A percentile compares a stretch with the other conserved stretches of the same genome.
phyloP scores from a whole-genome alignment of 441 rosid species.

The Gossypium gossypioides region DNA sequence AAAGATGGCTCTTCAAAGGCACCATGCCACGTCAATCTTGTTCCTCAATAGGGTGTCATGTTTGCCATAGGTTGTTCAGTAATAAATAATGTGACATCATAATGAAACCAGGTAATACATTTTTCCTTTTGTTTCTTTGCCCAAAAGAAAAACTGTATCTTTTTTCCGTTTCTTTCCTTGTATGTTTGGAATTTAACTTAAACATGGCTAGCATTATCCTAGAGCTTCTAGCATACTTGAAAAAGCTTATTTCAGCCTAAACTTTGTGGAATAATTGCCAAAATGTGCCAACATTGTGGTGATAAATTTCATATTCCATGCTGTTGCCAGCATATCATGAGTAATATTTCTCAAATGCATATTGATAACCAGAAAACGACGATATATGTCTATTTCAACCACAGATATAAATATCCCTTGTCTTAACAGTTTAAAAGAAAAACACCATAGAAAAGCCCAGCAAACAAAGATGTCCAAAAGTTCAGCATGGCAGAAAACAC shows the following conservation, averaged over 20 bases:
- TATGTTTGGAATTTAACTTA: not conserved
- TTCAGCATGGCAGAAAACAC: slow-evolving; percentile 6
- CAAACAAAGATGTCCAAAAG: slow-evolving; percentile 5
- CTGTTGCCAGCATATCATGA: not conserved
- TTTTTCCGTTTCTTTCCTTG: not conserved
- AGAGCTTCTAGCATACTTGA: not conserved
- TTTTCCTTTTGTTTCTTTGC: not conserved
- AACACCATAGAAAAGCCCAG: not conserved
- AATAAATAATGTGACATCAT: not conserved
- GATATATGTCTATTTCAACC: not conserved
- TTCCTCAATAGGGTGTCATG: not conserved
- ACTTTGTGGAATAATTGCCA: not conserved
- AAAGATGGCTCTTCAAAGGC: not conserved
- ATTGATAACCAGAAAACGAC: not conserved
- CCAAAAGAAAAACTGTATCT: not conserved
- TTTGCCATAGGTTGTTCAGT: not conserved
- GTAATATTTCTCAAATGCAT: not conserved
- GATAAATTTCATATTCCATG: not conserved
- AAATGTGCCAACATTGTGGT: not conserved
- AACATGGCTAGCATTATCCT: slow-evolving; percentile 1
- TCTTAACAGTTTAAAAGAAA: slow-evolving; percentile 2
- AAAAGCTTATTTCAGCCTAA: not conserved
- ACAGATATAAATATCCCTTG: not conserved
- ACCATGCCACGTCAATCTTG: not conserved
- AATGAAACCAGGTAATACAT: not conserved